phyloP scores from a whole-genome alignment of 352 stramenopile species.

The Globisporangium solare region DNA sequence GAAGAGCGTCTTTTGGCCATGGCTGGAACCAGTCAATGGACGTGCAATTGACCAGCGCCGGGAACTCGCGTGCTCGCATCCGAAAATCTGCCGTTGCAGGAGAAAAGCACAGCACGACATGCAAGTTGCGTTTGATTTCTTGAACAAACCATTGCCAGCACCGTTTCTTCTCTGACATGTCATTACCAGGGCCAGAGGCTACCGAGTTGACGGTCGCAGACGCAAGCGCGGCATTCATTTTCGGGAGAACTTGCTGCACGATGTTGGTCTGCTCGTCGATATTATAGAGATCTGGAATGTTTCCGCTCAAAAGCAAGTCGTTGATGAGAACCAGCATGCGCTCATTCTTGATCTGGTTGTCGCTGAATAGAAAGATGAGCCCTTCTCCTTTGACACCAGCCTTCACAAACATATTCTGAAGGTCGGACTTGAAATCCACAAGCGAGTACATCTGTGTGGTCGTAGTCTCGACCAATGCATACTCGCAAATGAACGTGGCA shows the following conservation, averaged over 20 bases:
- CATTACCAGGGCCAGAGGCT: constrained; percentile 12
- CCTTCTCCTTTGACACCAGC: constrained; percentile 91
- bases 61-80: constrained; percentile 89
- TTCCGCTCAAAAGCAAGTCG: constrained; percentile 90
- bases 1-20: constrained; percentile 89
- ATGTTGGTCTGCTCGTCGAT: constrained; percentile 89
- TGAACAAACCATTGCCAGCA: constrained; percentile 92
- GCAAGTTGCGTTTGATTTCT: constrained; percentile 90
- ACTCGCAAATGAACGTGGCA: constrained; percentile 90
- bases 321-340: constrained; percentile 94
- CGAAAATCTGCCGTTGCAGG: constrained; percentile 89
- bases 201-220: neutral
- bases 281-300: constrained; percentile 91
- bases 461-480: constrained; percentile 84
- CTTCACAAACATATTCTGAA: constrained; percentile 88
- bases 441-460: constrained; percentile 90
- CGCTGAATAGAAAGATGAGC: constrained; percentile 90
- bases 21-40: constrained; percentile 93
- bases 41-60: constrained; percentile 92
- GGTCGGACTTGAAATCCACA: constrained; percentile 93
- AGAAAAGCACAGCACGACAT: constrained; percentile 94
- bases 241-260: constrained; percentile 82
- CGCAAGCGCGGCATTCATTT: constrained; percentile 68
- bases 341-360: constrained; percentile 94
- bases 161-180: constrained; percentile 87